Base-by-base conservation (phyloP, 805 yeast genomes). In the Metschnikowia aberdeeniae region DNA sequence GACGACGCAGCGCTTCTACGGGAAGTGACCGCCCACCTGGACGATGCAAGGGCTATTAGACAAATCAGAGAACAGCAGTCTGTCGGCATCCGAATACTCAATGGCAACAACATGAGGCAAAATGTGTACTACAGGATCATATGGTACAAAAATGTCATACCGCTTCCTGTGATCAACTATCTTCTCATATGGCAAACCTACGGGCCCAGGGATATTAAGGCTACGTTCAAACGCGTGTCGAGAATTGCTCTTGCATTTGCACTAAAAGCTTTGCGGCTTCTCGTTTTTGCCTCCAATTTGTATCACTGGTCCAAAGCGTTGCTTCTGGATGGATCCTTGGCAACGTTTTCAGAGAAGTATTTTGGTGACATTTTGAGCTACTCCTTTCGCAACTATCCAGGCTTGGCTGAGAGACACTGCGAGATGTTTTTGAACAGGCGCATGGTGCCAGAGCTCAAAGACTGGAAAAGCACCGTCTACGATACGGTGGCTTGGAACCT, bases 281-380 rank as follows among this genome's bases (percentile, higher is more conserved):
- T 44, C 33, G 12, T 44, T n/a, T 47, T 44, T 32, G 30, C 37
- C 9, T 12, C 24, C 6, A 29, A 46, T 22, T 13, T 35, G 36
- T 13, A 34, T 41, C 17, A 20, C 52, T 62, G 61, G 42, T 33
- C 58, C 26, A 45, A 45, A 39, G 34, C 52, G 19, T 47, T 66
- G 17, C 53, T 60, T 34, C 46, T 55, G 30, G 60, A 56, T 36
- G 62, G 66, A 22, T 60, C 63, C 43, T 49, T 60, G 34, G 53
- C 60, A 13, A 63, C 71, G 2, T 66, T 57, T 42, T 58, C 68
- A n/a, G 51, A 53, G 14, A 61, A 58, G 36, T 61, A 60, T 36
- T 46, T 63, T 28, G 34, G 46, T 22, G 72, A 68, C 43, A 48
- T 60, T n/a, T 32, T 58, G 43, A 63, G 71, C 5, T 68, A 50